These are phyloP conservation scores for Biscutella laevigata DNA, from an alignment of 441 rosid species.

Conservation along the genomic window DNA sequence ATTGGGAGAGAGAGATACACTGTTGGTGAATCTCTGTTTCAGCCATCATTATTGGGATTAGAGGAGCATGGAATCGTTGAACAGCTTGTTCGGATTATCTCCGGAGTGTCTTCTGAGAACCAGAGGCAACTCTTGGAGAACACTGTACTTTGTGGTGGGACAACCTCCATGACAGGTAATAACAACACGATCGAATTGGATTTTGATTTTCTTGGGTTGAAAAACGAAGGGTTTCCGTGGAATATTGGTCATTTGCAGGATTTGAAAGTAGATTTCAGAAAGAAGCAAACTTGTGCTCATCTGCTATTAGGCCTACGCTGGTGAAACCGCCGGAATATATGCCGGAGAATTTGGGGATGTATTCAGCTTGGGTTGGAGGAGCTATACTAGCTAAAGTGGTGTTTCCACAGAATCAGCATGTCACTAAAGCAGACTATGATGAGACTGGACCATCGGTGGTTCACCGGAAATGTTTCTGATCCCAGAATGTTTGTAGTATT, in stretches of 20 bases:
- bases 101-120: conserved; percentile 88
- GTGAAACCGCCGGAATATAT: conserved; percentile 96
- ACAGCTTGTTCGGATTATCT: conserved; percentile 77
- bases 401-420: conserved; percentile 93
- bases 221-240: not conserved
- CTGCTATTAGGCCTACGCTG: conserved; percentile 76
- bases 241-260: conserved; percentile 45
- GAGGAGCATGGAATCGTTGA: conserved; percentile 94
- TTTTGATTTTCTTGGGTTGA: not conserved
- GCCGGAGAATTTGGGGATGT: conserved; percentile 73
- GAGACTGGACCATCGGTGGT: conserved; percentile 93
- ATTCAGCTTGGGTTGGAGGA: conserved; percentile 95
- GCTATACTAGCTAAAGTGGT: conserved; percentile 98
- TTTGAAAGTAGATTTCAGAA: conserved; percentile 94
- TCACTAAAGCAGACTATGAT: conserved; percentile 90
- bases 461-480: conserved; percentile 88
- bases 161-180: conserved; percentile 82
- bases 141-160: conserved; percentile 94
- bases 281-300: conserved; percentile 80
- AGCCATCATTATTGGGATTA: conserved; percentile 79
- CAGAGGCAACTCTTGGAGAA: conserved; percentile 91
- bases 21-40: conserved; percentile 91
- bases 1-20: conserved; percentile 81
- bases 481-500: conserved; percentile 2
- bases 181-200: not conserved